Conservation (phyloP, 495 filamentous ascomycete species). For the Aspergillus ellipticus region DNA sequence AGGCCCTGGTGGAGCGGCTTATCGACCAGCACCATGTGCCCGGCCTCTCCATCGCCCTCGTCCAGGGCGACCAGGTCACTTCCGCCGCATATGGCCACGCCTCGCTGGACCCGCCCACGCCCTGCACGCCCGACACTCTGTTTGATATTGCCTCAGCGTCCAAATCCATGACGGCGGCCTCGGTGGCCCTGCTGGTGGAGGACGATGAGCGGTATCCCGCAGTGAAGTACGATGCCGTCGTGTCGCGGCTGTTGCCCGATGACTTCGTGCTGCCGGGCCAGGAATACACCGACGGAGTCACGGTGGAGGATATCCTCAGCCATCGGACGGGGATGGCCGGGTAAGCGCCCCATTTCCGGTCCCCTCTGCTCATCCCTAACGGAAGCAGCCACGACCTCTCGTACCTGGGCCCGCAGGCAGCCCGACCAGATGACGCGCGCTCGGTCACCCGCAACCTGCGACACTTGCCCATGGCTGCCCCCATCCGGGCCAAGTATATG, state of each 20-base stretch:
- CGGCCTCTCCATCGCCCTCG: slow-evolving; percentile 13
- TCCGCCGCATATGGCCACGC: slow-evolving; percentile 12
- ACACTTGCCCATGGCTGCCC: slow-evolving; percentile 31
- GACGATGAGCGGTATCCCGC: slow-evolving; percentile 22
- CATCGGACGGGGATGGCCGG: slow-evolving; percentile 24
- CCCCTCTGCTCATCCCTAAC: neutral
- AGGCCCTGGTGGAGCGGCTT: slow-evolving; percentile 7
- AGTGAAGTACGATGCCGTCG: slow-evolving; percentile 21
- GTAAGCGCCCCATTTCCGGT: slow-evolving; percentile 18
- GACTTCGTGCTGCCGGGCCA: slow-evolving; percentile 27
- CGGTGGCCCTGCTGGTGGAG: slow-evolving; percentile 25
- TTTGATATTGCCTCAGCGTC: slow-evolving; percentile 22
- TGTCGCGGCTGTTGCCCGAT: slow-evolving; percentile 26
- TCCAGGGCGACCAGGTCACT: slow-evolving; percentile 7
- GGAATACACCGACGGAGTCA: slow-evolving; percentile 23
- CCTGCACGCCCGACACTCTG: slow-evolving; percentile 18
- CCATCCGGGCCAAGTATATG: slow-evolving; percentile 36
- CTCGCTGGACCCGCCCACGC: neutral
- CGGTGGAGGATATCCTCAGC: slow-evolving; percentile 27
- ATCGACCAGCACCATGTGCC: slow-evolving; percentile 14
- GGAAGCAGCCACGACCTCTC: slow-evolving; percentile 15
- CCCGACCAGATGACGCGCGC: slow-evolving; percentile 15
- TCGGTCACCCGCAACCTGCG: slow-evolving; percentile 31
- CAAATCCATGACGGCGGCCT: slow-evolving; percentile 30
- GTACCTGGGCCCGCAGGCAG: slow-evolving; percentile 12